Conservation (phyloP, 2,329 filamentous ascomycete genomes). For the Fusarium papillatum region DNA sequence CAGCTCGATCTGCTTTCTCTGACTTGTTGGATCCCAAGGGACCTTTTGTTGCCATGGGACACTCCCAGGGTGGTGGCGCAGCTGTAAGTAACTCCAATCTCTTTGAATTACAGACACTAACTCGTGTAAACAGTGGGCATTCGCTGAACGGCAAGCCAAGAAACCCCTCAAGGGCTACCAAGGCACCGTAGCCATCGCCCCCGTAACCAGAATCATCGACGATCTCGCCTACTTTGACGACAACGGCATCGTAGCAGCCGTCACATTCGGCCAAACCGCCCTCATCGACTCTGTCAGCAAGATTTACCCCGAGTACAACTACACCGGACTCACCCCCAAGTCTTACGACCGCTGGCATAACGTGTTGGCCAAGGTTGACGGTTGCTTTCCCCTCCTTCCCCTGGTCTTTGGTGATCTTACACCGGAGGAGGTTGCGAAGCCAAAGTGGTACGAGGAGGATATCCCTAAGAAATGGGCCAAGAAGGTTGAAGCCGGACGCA, state of each 20-base stretch:
- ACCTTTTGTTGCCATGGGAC: not conserved
- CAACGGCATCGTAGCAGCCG: slow-evolving; percentile 7
- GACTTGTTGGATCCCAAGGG: not conserved
- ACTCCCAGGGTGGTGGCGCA: not conserved
- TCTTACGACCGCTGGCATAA: slow-evolving; percentile 32
- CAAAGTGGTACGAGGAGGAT: not conserved
- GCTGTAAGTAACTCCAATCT: not conserved
- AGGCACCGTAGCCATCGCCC: slow-evolving; percentile 26
- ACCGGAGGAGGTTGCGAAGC: not conserved
- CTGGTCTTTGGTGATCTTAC: slow-evolving; percentile 9
- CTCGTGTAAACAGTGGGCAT: slow-evolving; percentile 13
- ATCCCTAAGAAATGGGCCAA: not conserved
- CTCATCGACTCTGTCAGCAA: slow-evolving; percentile 27
- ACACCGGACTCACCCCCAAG: slow-evolving; percentile 15
- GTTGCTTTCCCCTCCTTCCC: slow-evolving; percentile 21
- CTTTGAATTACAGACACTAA: not conserved
- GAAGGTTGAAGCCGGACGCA: not conserved
- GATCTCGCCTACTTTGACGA: slow-evolving; percentile 16
- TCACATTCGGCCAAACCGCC: slow-evolving; percentile 7
- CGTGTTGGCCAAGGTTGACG: slow-evolving; percentile 15
- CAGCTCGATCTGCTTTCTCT: slow-evolving; percentile 23
- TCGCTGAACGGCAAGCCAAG: slow-evolving; percentile 26
- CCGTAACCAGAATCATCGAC: slow-evolving; percentile 25
- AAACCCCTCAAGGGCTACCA: slow-evolving; percentile 27
- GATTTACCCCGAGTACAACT: slow-evolving; percentile 26